These are phyloP conservation scores for Aspergillus neoniger DNA, from an alignment of 2,329 filamentous ascomycete species.

Conservation along the genomic window DNA sequence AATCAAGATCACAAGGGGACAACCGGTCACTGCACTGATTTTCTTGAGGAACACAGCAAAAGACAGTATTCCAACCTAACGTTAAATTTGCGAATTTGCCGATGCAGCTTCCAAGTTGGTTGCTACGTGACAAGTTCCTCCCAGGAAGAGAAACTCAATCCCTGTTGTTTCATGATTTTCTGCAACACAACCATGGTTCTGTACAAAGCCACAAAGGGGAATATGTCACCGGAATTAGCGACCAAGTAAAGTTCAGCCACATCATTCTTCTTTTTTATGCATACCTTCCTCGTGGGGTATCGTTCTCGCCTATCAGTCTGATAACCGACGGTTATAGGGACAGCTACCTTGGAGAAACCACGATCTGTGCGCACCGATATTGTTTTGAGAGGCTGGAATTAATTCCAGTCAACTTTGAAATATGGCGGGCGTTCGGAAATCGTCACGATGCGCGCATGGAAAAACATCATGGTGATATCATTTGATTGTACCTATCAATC, in stretches of 20 bases:
- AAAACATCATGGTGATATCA: not conserved
- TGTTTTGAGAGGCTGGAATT: not conserved
- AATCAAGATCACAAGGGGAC: too few species aligned
- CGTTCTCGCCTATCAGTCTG: not conserved
- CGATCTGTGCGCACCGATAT: not conserved
- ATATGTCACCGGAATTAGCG: not conserved
- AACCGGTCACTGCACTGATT: too few species aligned
- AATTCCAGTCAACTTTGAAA: not conserved
- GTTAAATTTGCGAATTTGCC: not conserved
- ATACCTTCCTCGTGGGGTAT: not conserved
- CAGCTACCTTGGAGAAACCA: not conserved
- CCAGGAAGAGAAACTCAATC: not conserved
- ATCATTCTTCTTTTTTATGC: not conserved
- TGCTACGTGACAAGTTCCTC: not conserved
- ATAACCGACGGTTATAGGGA: not conserved
- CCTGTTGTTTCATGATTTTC: not conserved
- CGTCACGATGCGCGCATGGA: not conserved
- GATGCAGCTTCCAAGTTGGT: not conserved
- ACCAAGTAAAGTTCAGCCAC: not conserved
- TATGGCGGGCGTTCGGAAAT: not conserved
- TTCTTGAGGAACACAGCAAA: too few species aligned
- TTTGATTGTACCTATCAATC: not conserved
- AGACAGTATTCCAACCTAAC: too few species aligned
- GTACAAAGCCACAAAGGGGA: not conserved
- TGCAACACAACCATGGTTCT: not conserved